Evolutionary conservation across 441 rosid genomes (phyloP).

Genomic region (Isatis lusitanica): DNA sequence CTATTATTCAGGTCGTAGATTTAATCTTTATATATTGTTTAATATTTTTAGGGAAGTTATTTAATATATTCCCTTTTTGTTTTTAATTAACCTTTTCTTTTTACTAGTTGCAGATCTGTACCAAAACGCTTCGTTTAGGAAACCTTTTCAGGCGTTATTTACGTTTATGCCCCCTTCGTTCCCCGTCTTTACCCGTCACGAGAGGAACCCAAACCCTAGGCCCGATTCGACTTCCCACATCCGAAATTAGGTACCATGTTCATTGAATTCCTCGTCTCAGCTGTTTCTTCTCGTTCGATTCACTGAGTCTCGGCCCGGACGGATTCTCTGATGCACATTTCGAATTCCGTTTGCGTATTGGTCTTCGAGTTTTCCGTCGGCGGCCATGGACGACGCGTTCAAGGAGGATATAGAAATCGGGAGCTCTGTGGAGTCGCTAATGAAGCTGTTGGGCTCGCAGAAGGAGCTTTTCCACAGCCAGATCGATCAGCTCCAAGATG

Average conservation of each 20-base stretch:
- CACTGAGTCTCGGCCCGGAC: constrained; percentile 15
- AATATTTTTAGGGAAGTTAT: background rate
- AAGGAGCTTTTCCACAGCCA: constrained; percentile 75
- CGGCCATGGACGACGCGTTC: constrained; percentile 68
- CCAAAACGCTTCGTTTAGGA: background rate
- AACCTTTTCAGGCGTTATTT: background rate
- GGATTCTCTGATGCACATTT: constrained; percentile 54
- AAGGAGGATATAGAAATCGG: constrained; percentile 64
- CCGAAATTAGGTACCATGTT: constrained; percentile 16
- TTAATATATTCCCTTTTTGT: background rate
- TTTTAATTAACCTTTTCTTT: background rate
- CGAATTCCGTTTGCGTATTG: constrained; percentile 37
- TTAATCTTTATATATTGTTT: background rate
- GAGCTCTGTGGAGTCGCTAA: constrained; percentile 63
- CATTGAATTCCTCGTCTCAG: constrained; percentile 1
- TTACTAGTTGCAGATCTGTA: background rate
- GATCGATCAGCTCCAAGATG: constrained; percentile 80
- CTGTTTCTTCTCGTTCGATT: constrained; percentile 3
- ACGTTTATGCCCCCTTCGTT: constrained; percentile 19
- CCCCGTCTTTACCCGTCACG: constrained; percentile 22
- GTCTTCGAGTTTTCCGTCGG: constrained; percentile 43
- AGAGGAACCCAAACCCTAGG: constrained; percentile 63
- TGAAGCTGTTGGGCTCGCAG: constrained; percentile 65
- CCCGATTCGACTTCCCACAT: constrained; percentile 1
- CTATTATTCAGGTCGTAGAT: constrained; percentile 18